Evolutionary conservation across 768 basidiomycete species (phyloP), one percentile per base, ranked within the genome.

Genomic region (Mycena venus): DNA sequence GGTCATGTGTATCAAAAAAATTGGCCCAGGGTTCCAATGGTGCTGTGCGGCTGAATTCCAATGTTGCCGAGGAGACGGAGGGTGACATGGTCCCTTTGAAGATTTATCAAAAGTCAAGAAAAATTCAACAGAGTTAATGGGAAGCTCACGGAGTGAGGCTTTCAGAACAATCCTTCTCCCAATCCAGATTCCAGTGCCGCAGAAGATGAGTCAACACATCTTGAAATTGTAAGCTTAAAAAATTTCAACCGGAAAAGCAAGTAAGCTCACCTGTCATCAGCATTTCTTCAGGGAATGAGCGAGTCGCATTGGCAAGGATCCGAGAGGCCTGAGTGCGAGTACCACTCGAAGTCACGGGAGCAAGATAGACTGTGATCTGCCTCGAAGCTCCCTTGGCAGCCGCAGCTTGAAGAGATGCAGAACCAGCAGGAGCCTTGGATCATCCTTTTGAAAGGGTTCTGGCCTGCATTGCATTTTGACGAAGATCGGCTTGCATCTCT

Each of bases 131-230:
- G n/a, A 47, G 19, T 19, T 15, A 29, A 6, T 32, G 3, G 12
- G 14, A 62, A 10, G 29, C 67, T 32, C 21, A 60, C 67, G 55
- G 67, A 11, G 21, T 68, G 17, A 67, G 38, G 12, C 53, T 67
- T 29, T 67, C 65, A 63, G 31, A 79, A 79, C 74, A 67, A 23
- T 68, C 56, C 14, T 60, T 68, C 31, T 68, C 67, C 67, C 67
- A 68, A 21, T 68, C 64, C 4, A 65, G 64, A 34, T 65, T 68
- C 66, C 66, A 68, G 32, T 68, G 66, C 38, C 66, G 51, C 23
- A 68, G 66, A 19, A 68, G 66, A 38, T 27, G 38, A 12, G 51
- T 44, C 55, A 68, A 31, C 4, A 23, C 55, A 49, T 49, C 47
- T 49, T 49, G 10, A 23, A 49, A 49, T 15, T n/a, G n/a, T n/a